phyloP scores from a whole-genome alignment of 129 eudicot species.

The Ambrosia artemisiifolia region DNA sequence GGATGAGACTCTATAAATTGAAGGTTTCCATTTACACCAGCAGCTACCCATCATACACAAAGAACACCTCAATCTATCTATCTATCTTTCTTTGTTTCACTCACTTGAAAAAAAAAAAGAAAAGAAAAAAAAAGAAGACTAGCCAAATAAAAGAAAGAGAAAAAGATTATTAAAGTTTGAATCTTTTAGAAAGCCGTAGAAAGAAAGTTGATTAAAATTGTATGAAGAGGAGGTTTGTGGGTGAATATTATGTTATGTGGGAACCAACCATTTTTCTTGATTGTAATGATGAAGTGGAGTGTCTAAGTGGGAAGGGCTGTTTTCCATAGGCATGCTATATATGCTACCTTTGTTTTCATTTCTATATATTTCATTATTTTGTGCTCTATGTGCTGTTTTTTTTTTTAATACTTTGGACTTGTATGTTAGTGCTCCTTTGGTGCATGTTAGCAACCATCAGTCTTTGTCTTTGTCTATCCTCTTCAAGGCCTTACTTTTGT shows the following conservation, averaged over 20 bases:
- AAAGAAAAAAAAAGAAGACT: slow-evolving; percentile 16
- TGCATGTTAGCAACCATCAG: slow-evolving; percentile 41
- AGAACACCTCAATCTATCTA: background rate
- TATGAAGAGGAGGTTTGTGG: slow-evolving; percentile 22
- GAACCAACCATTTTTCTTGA: slow-evolving; percentile 35
- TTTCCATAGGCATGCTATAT: slow-evolving; percentile 30
- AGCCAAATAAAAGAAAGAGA: slow-evolving; percentile 18
- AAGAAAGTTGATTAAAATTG: slow-evolving; percentile 7
- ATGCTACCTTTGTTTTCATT: slow-evolving; percentile 8
- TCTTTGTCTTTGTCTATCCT: slow-evolving; percentile 38
- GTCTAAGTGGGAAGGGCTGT: slow-evolving; percentile 31
- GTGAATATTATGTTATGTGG: slow-evolving; percentile 10
- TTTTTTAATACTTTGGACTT: slow-evolving; percentile 22
- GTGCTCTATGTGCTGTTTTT: slow-evolving; percentile 40
- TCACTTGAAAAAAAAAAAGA: slow-evolving; percentile 7
- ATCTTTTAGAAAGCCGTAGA: slow-evolving; percentile 27
- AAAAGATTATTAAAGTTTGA: slow-evolving; percentile 25
- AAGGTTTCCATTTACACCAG: slow-evolving; percentile 65
- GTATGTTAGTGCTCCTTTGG: slow-evolving; percentile 40
- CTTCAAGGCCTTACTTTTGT: slow-evolving; percentile 22
- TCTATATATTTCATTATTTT: slow-evolving; percentile 1
- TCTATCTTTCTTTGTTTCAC: background rate
- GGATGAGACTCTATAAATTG: slow-evolving; percentile 57
- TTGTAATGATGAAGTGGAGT: slow-evolving; percentile 39
- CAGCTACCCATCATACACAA: slow-evolving; percentile 60